Conservation (phyloP, 208 protist genomes). For the Spongospora subterranea region DNA sequence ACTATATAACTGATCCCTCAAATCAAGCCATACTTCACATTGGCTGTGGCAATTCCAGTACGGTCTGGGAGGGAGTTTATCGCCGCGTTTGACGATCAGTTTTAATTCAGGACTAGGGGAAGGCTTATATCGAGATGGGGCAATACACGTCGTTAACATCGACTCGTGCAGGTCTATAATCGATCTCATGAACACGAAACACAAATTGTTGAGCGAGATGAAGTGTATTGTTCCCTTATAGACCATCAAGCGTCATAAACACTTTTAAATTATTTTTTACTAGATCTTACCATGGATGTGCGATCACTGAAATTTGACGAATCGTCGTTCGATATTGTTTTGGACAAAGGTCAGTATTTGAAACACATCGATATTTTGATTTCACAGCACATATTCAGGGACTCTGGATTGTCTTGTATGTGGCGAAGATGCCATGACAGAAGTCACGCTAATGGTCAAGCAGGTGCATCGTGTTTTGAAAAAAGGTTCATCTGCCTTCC, state of each 20-base stretch:
- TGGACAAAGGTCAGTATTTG: constrained; percentile 4
- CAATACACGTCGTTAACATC: constrained; percentile 43
- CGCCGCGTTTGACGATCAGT: not conserved
- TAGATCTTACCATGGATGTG: constrained; percentile 51
- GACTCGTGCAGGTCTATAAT: constrained; percentile 34
- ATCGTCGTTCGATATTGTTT: not conserved
- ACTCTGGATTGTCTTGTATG: constrained; percentile 39
- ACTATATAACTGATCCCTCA: not conserved
- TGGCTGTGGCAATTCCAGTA: constrained; percentile 46
- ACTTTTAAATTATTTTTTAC: not conserved
- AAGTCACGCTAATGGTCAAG: not conserved
- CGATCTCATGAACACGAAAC: constrained; percentile 48
- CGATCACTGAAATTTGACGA: constrained; percentile 33
- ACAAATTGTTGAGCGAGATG: constrained; percentile 58
- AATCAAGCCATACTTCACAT: not conserved
- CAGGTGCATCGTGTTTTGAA: constrained; percentile 2
- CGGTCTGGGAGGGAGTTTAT: not conserved
- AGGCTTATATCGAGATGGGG: constrained; percentile 26
- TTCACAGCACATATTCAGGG: not conserved
- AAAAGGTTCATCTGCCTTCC: not conserved
- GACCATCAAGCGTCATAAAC: not conserved
- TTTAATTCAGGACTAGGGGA: not conserved
- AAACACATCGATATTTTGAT: not conserved
- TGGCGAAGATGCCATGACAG: not conserved
- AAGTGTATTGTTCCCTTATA: not conserved